Base-by-base conservation (phyloP, 2,329 filamentous ascomycete genomes). In the Pseudogymnoascus sp. region DNA sequence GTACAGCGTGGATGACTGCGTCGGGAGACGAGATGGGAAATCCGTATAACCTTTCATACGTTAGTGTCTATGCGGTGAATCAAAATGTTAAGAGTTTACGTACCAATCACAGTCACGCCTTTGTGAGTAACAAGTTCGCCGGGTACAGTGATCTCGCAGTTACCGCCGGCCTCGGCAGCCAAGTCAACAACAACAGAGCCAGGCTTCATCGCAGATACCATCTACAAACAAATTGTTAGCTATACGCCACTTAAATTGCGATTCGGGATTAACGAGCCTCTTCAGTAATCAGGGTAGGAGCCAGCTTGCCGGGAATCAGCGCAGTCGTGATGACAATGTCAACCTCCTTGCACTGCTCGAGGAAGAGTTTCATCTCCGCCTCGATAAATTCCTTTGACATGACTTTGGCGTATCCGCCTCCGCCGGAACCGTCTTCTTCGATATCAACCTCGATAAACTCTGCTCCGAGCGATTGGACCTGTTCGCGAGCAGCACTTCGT, bases 321-420 rank as follows among this genome's bases (percentile, higher is more conserved):
- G 91, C 91, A 1, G 91, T 96, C 1, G 91, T 96, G 71, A 96
- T 89, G 64, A 96, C 89, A 65, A 96, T 96, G 73, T 96, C 91
- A 59, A 96, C 90, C 38, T 96, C 91, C 62, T 84, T 82, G 64
- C 88, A 89, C 72, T 96, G 91, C 67, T 94, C 88, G 71, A 89
- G 85, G 75, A 96, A 96, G 0, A 96, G 80, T 72, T 90, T 92
- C 90, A 95, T 95, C 73, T 96, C 90, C 5, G 91, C 91, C 63
- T 91, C 90, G 71, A 94, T 91, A 69, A 96, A 96, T 66, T 93
- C 91, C 69, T 93, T 91, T 60, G 90, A 94, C 91, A 96, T 96
- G 70, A 92, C 90, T 70, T 96, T 96, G 60, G 90, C 90, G 69
- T 96, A 96, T 14, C 91, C 91, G 28, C 91, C 91, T 7, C 88